These are phyloP conservation scores for Diaporthe amygdali DNA, from an alignment of 2,329 filamentous ascomycete species.

Conservation along the genomic window DNA sequence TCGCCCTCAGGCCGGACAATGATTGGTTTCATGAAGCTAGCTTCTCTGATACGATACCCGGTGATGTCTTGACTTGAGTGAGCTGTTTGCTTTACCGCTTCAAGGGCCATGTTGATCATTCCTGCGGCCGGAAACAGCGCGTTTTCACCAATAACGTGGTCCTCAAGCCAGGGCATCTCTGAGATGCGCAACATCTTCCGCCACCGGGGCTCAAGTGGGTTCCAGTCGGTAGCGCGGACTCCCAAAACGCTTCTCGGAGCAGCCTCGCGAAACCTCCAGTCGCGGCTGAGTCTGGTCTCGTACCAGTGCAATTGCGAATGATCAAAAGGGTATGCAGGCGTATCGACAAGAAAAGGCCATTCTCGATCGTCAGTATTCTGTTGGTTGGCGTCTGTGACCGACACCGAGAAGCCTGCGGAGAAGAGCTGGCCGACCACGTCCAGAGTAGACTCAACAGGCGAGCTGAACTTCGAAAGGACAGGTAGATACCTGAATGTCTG, in stretches of 20 bases:
- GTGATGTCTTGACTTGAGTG: background rate
- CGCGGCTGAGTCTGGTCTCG: slow-evolving; percentile 33
- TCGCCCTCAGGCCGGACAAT: background rate
- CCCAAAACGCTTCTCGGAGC: slow-evolving; percentile 33
- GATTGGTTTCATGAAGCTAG: background rate
- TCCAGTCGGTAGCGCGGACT: background rate
- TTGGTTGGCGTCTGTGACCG: slow-evolving; percentile 30
- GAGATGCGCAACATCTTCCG: slow-evolving; percentile 20
- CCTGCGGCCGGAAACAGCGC: slow-evolving; percentile 34
- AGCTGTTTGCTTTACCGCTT: slow-evolving; percentile 28
- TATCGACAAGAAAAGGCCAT: too few species aligned
- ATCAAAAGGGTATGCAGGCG: slow-evolving; percentile 3
- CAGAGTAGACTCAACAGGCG: slow-evolving; percentile 28
- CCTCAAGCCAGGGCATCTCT: slow-evolving; percentile 49
- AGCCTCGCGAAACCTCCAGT: slow-evolving; percentile 35
- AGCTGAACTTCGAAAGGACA: slow-evolving; percentile 26
- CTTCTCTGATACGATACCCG: background rate
- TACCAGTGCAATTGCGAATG: background rate
- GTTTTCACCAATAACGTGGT: slow-evolving; percentile 44
- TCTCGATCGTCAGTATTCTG: slow-evolving; percentile 28
- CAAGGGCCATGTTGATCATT: slow-evolving; percentile 40
- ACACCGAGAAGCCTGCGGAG: slow-evolving; percentile 30
- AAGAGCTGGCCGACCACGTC: slow-evolving; percentile 33
- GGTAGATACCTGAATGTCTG: slow-evolving; percentile 15
- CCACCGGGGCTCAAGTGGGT: background rate